A percentile compares a stretch with the other conserved stretches of the same genome.
Conservation (phyloP, 2,329 filamentous ascomycete genomes). For the Sclerotinia spermophila region DNA sequence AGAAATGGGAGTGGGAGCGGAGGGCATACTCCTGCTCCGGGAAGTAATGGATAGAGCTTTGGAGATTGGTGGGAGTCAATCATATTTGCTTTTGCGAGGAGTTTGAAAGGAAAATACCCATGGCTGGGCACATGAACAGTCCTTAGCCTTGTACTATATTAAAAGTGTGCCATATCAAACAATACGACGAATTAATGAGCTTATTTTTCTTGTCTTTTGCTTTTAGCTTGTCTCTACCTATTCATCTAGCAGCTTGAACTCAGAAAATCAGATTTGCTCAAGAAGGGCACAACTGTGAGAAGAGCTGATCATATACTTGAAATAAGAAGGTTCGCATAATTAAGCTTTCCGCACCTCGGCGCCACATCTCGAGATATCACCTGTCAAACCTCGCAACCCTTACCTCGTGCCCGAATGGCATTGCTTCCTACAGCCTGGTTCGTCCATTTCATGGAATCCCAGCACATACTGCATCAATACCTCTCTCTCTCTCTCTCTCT, state of each 20-base stretch:
- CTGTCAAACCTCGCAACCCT: neutral
- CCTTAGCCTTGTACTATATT: conserved; percentile 5
- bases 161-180: neutral
- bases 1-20: conserved; percentile 1
- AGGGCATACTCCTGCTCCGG: neutral
- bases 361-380: neutral
- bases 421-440: neutral
- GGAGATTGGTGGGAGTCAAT: neutral
- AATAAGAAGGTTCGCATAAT: neutral
- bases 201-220: neutral
- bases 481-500: too few species aligned
- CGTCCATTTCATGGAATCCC: neutral
- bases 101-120: conserved; percentile 12
- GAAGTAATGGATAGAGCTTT: neutral
- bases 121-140: neutral
- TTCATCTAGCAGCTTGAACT: neutral
- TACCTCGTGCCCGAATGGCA: too few species aligned
- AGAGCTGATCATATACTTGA: neutral
- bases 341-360: neutral
- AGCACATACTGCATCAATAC: neutral
- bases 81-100: neutral
- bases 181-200: neutral
- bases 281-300: neutral
- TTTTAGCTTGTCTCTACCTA: neutral
- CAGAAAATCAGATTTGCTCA: neutral